Evolutionary conservation across 1,139 yeast genomes (phyloP), one percentile per base, ranked within the genome.

Genomic region (Yamadazyma spencermartinsiae): DNA sequence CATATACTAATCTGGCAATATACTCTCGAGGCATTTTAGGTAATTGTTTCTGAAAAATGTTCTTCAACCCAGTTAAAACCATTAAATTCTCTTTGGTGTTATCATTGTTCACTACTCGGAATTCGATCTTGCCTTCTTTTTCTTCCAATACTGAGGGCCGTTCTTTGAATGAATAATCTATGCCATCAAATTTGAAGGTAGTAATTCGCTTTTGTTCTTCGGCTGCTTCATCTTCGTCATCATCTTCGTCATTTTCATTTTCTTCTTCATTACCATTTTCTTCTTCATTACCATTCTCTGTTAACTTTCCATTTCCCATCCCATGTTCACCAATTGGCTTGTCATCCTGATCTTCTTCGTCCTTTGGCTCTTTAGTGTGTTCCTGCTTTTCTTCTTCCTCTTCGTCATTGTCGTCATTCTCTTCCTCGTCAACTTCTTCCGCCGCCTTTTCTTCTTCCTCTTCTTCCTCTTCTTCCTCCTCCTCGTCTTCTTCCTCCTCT

Each of bases 21-120:
- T 94, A 92, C 57, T 94, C 98, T 45, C 94, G 78, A 24, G 99
- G 99, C 99, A 92, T 92, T 61, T 92, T 92, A 3, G 99, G 99
- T 49, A 92, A 74, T 62, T 92, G 99, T 55, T 90, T 90, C 61
- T 92, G 98, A 61, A 94, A 92, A 53, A 92, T 92, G 61, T 92
- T 92, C 63, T 94, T 92, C 44, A 92, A 66, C 1, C 99, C 99
- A 0, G 98, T 92, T 49, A 92, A 69, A 33, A 94, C 92, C 72
- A 94, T 88, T 70, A 92, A 69, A 60, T 80, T 87, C 52, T 94
- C 98, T 49, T 77, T 74, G 3, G 90, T 74, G 55, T 90, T 87
- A 59, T 92, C 98, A 61, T 92, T 92, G 60, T 92, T 92, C 25
- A 92, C 99, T 35, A 92, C 98, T 41, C 98, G 72, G 54, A 92